Base-by-base conservation (phyloP, 2,329 filamentous ascomycete species). In the Trichoderma afroharzianum region DNA sequence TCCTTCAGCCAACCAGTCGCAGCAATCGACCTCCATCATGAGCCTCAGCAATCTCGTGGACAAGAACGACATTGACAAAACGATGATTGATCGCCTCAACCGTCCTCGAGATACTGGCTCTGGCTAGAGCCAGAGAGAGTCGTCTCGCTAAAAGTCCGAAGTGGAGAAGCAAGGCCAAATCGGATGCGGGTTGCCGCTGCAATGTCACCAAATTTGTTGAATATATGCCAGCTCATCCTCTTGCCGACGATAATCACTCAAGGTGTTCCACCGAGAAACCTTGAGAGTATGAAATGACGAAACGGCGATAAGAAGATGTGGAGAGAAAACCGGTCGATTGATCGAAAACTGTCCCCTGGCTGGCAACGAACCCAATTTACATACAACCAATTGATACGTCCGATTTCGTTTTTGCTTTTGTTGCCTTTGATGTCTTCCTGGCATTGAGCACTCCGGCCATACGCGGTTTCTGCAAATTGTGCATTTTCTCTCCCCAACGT, bases 61-160 rank as follows among this genome's bases (percentile, higher is more conserved):
- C 32, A 83, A 83, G 75, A 85, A 82, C 74, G 86, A 88, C 71
- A 88, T 88, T 71, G 87, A 89, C 75, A 82, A 83, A 74, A 83
- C 80, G 72, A 89, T 89, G 87, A 81, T 89, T 70, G 83, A 84
- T 50, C 83, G 85, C 47, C 77, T 88, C 66, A 86, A 87, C 73
- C 81, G 83, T 61, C 76, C 80, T 15, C 73, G 75, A 30, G 76
- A 77, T 32, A 66, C 32, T 53, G 66, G 12, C 8, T 36, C 32
- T n/a, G 26, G n/a, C 6, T 28, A 59, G 28, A 30, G 67, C 26
- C 63, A 68, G 26, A 68, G 58, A 33, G 72, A 71, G 28, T 24
- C 68, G 18, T 62, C 72, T 39, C 74, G 72, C 26, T 76, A 63
- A 68, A 28, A 39, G 21, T 21, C 18, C 26, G n/a, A 12, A 50